Conservation (phyloP, 2,329 filamentous ascomycete genomes). For the Fusarium xyrophilum region DNA sequence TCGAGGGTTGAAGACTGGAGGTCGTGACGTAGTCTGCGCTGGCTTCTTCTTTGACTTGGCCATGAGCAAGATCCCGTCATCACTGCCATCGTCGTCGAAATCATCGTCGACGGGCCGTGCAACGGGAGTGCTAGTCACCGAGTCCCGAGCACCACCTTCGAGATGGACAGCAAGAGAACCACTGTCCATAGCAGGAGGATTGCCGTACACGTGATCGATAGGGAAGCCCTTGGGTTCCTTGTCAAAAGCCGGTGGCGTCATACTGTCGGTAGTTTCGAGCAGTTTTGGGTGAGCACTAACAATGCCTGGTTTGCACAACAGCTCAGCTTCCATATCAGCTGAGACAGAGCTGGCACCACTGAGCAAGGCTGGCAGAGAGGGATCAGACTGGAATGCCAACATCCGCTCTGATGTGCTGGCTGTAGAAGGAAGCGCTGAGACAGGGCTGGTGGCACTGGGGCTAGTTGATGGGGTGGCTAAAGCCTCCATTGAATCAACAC, state of each 20-base stretch:
- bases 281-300: conserved; percentile 52
- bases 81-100: conserved; percentile 59
- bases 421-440: conserved; percentile 50
- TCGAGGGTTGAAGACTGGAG: conserved; percentile 49
- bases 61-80: conserved; percentile 63
- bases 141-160: conserved; percentile 29
- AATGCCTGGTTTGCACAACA: conserved; percentile 58
- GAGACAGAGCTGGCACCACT: conserved; percentile 71
- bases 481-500: conserved; percentile 58
- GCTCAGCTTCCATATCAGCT: conserved; percentile 67
- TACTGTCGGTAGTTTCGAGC: conserved; percentile 60
- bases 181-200: conserved; percentile 45
- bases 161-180: conserved; percentile 44
- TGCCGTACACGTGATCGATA: conserved; percentile 50
- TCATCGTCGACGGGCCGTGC: conserved; percentile 49
- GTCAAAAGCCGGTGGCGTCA: conserved; percentile 59
- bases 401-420: conserved; percentile 56
- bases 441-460: conserved; percentile 59
- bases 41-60: conserved; percentile 58
- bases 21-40: conserved; percentile 23
- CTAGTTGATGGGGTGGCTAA: conserved; percentile 61
- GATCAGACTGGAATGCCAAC: conserved; percentile 66
- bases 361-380: conserved; percentile 67
- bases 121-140: conserved; percentile 40
- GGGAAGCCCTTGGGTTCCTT: conserved; percentile 59